These are phyloP conservation scores for Fusarium xyrophilum DNA, from an alignment of 2,329 filamentous ascomycete genomes.

Conservation along the genomic window DNA sequence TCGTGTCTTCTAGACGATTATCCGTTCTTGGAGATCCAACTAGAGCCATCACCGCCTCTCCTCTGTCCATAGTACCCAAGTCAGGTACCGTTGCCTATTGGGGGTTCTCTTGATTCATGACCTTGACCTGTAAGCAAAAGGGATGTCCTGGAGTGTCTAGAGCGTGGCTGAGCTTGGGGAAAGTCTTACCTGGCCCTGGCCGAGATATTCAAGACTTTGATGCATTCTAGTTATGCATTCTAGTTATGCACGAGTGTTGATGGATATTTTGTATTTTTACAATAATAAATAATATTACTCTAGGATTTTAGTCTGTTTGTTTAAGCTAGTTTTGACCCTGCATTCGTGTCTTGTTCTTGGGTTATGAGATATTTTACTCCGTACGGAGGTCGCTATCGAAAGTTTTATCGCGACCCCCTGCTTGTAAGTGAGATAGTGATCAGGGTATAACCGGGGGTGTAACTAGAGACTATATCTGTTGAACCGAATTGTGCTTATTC, in stretches of 20 bases:
- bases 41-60: slow-evolving; percentile 2
- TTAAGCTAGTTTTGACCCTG: not conserved
- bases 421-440: too few relatives aligned
- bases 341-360: slow-evolving; percentile 14
- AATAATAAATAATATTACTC: slow-evolving; percentile 10
- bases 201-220: not conserved
- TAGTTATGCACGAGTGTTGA: slow-evolving; percentile 27
- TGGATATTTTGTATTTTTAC: slow-evolving; percentile 23
- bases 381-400: too few relatives aligned
- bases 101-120: slow-evolving; percentile 23
- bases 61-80: slow-evolving; percentile 7
- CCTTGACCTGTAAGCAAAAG: slow-evolving; percentile 22
- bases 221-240: slow-evolving; percentile 22
- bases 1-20: slow-evolving; percentile 2
- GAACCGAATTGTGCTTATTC: too few relatives aligned
- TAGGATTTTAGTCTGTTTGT: not conserved
- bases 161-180: slow-evolving; percentile 4
- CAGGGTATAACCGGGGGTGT: too few relatives aligned
- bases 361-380: slow-evolving; percentile 15
- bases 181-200: not conserved
- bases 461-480: too few relatives aligned
- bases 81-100: slow-evolving; percentile 24
- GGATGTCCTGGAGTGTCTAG: slow-evolving; percentile 11
- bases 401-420: too few relatives aligned
- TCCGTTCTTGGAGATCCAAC: slow-evolving; percentile 5